These are phyloP conservation scores for Lactarius deliciosus DNA, from an alignment of 768 basidiomycete species.

Conservation along the genomic window DNA sequence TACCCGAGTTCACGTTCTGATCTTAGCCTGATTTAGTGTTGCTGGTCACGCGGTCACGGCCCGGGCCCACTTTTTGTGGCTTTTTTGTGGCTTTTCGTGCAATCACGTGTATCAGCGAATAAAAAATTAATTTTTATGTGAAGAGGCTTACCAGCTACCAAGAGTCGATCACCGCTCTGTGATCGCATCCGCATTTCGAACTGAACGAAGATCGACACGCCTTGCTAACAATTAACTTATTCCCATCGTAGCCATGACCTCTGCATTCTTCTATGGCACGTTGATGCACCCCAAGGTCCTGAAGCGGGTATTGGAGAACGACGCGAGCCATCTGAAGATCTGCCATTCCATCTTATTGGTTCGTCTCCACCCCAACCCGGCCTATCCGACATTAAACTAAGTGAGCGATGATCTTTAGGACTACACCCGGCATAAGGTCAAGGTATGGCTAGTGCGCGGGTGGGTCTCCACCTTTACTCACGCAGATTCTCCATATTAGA, in stretches of 20 bases:
- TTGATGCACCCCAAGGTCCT: conserved; percentile 86
- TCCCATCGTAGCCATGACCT: conserved; percentile 33
- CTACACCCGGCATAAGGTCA: conserved; percentile 78
- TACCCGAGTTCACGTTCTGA: no score
- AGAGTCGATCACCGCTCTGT: background rate
- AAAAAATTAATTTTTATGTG: no score
- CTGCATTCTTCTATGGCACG: conserved; percentile 88
- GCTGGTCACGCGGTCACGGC: no score
- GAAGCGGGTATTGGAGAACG: conserved; percentile 70
- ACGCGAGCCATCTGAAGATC: conserved; percentile 60
- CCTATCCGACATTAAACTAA: background rate
- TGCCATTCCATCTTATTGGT: conserved; percentile 76
- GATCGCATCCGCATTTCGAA: background rate
- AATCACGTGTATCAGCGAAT: no score
- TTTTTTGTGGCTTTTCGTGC: no score
- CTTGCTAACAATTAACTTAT: background rate
- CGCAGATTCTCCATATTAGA: conserved; percentile 36
- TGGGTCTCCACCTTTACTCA: background rate
- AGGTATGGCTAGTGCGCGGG: conserved; percentile 42
- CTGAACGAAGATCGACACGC: no score
- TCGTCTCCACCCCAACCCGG: conserved; percentile 32
- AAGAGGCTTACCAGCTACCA: no score
- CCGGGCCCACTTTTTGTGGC: no score
- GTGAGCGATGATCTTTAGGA: conserved; percentile 44
- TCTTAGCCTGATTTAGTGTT: no score